phyloP scores from a whole-genome alignment of 805 yeast genomes.

The Debaryomyces tyrocola region DNA sequence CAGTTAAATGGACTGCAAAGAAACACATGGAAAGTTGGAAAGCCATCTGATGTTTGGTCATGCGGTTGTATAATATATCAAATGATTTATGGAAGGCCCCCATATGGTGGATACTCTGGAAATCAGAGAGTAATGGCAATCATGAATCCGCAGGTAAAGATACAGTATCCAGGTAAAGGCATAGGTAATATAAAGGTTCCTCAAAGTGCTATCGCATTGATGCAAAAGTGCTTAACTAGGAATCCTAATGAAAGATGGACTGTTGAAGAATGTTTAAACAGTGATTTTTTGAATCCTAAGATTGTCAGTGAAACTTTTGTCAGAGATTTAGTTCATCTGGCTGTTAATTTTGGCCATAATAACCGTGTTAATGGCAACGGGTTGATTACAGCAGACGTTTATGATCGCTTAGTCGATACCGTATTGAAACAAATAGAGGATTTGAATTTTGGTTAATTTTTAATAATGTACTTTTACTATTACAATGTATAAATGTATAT shows the following conservation, averaged over 20 bases:
- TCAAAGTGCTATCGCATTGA: slow-evolving; percentile 63
- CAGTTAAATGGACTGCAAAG: slow-evolving; percentile 8
- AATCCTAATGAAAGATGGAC: slow-evolving; percentile 71
- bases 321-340: slow-evolving; percentile 69
- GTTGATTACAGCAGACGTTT: slow-evolving; percentile 41
- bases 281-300: slow-evolving; percentile 74
- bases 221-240: slow-evolving; percentile 68
- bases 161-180: slow-evolving; percentile 64
- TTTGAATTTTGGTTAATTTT: slow-evolving; percentile 29
- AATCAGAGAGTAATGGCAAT: slow-evolving; percentile 79
- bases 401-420: slow-evolving; percentile 40
- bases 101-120: slow-evolving; percentile 78
- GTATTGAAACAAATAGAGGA: slow-evolving; percentile 40
- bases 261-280: slow-evolving; percentile 56
- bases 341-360: slow-evolving; percentile 68
- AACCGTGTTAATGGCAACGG: slow-evolving; percentile 38
- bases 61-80: slow-evolving; percentile 95
- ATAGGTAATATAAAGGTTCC: slow-evolving; percentile 67
- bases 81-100: slow-evolving; percentile 92
- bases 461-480: background rate
- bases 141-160: slow-evolving; percentile 76
- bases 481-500: background rate
- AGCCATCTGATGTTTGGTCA: slow-evolving; percentile 97
- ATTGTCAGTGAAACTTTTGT: slow-evolving; percentile 67
- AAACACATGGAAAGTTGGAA: slow-evolving; percentile 75